These are phyloP conservation scores for Plectosphaerella sp. DNA, from an alignment of 2,329 filamentous ascomycete genomes.

Conservation along the genomic window DNA sequence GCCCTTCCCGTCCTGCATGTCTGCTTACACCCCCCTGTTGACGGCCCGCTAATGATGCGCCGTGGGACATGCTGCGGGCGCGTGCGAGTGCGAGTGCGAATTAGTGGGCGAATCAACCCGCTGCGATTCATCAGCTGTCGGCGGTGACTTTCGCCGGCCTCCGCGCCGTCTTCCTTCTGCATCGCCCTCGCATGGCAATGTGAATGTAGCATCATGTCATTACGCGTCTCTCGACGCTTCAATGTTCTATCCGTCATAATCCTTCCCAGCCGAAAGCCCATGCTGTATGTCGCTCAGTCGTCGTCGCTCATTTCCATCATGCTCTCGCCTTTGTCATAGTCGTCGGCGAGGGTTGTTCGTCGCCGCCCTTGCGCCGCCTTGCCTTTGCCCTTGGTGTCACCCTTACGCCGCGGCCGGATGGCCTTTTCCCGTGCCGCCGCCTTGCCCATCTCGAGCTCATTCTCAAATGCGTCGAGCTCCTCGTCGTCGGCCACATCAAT, in stretches of 20 bases:
- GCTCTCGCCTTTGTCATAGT: slow-evolving; percentile 35
- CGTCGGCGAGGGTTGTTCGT: slow-evolving; percentile 23
- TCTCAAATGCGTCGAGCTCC: slow-evolving; percentile 46
- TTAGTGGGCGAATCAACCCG: neutral
- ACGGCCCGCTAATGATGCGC: neutral
- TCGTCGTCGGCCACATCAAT: slow-evolving; percentile 42
- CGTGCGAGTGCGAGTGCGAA: neutral
- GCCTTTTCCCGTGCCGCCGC: slow-evolving; percentile 34
- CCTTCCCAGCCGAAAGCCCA: neutral
- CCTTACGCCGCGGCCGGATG: slow-evolving; percentile 19
- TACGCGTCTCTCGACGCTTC: neutral
- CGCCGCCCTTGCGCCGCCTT: slow-evolving; percentile 29
- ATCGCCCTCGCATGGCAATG: too few relatives aligned
- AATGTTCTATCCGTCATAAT: neutral
- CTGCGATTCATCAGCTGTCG: neutral
- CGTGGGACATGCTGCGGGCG: neutral
- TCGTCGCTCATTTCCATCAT: slow-evolving; percentile 56
- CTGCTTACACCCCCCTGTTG: too few relatives aligned
- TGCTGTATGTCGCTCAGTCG: slow-evolving; percentile 23
- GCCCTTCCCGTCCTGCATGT: neutral
- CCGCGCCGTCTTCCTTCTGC: neutral
- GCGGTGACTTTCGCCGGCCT: neutral
- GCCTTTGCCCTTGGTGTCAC: slow-evolving; percentile 40
- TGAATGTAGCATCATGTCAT: neutral
- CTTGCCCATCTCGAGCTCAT: slow-evolving; percentile 43